Percentiles rank a stretch among this genome's conserved stretches.
These are phyloP conservation scores for Mytilinidion resinicola DNA, from an alignment of 495 filamentous ascomycete species.

Conservation along the genomic window DNA sequence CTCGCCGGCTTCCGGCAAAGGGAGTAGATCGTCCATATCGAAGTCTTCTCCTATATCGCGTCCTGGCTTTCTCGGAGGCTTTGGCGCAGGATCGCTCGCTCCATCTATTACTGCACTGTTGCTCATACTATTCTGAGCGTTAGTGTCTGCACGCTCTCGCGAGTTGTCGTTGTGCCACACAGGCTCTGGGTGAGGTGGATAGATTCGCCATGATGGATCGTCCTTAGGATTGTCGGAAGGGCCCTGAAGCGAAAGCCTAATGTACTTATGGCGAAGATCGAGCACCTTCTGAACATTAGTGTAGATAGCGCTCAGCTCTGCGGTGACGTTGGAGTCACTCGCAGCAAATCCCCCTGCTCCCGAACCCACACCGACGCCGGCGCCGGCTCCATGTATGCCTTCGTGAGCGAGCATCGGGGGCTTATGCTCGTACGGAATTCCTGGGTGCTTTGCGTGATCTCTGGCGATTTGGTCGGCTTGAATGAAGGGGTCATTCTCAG, in stretches of 20 bases:
- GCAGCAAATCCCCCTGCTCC: constrained; percentile 44
- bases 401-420: constrained; percentile 41
- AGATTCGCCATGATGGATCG: constrained; percentile 75
- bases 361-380: constrained; percentile 46
- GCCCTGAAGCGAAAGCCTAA: constrained; percentile 76
- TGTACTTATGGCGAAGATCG: constrained; percentile 82
- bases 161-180: constrained; percentile 70
- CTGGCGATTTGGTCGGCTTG: constrained; percentile 43
- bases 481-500: constrained; percentile 32
- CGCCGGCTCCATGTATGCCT: constrained; percentile 47
- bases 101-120: constrained; percentile 48
- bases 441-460: constrained; percentile 41
- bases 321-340: constrained; percentile 63
- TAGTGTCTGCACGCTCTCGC: constrained; percentile 33
- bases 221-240: constrained; percentile 80
- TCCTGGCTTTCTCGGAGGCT: constrained; percentile 65
- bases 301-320: constrained; percentile 78
- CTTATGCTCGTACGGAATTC: constrained; percentile 45
- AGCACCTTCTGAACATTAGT: constrained; percentile 77
- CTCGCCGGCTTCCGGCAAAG: constrained; percentile 62
- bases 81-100: constrained; percentile 13
- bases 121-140: constrained; percentile 41
- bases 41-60: constrained; percentile 91
- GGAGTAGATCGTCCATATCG: constrained; percentile 65
- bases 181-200: constrained; percentile 83